Evolutionary conservation across 139 green algal genomes (phyloP).

Genomic region (Pleodorina starrii): DNA sequence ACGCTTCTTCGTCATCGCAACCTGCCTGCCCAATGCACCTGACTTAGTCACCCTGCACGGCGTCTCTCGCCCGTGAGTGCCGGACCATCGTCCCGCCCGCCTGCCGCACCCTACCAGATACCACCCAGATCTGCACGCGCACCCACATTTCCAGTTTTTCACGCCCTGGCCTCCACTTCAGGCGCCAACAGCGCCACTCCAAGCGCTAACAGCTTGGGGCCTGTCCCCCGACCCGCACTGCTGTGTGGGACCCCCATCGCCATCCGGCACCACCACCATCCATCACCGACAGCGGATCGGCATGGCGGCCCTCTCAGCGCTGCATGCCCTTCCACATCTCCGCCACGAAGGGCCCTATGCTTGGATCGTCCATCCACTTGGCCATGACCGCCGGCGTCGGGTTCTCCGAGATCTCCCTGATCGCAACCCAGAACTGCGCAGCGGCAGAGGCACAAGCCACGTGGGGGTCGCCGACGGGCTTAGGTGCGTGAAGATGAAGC

Average conservation of each 20-base stretch:
- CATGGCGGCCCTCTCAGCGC: background rate
- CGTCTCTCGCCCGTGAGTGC: no score
- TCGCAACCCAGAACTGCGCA: constrained; percentile 67
- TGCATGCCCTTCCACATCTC: constrained; percentile 58
- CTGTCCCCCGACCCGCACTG: no score
- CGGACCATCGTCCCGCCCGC: no score
- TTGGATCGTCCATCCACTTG: constrained; percentile 63
- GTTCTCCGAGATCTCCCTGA: constrained; percentile 63
- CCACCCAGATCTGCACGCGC: no score
- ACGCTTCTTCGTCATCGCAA: no score
- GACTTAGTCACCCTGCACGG: no score
- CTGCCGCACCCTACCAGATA: no score
- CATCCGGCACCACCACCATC: background rate
- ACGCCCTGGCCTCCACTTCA: no score
- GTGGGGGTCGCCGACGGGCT: no score
- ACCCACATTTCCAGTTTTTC: background rate
- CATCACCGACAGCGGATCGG: background rate
- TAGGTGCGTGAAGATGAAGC: background rate
- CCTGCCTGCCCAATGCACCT: no score
- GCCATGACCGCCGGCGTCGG: constrained; percentile 51
- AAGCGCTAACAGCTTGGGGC: background rate
- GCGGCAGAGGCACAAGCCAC: no score
- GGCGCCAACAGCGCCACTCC: no score
- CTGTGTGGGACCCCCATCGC: background rate
- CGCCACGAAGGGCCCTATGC: constrained; percentile 60